Percentiles rank a stretch among this genome's conserved stretches.
Evolutionary conservation across 805 yeast genomes (phyloP).

Genomic region (Wickerhamiella lipophila): DNA sequence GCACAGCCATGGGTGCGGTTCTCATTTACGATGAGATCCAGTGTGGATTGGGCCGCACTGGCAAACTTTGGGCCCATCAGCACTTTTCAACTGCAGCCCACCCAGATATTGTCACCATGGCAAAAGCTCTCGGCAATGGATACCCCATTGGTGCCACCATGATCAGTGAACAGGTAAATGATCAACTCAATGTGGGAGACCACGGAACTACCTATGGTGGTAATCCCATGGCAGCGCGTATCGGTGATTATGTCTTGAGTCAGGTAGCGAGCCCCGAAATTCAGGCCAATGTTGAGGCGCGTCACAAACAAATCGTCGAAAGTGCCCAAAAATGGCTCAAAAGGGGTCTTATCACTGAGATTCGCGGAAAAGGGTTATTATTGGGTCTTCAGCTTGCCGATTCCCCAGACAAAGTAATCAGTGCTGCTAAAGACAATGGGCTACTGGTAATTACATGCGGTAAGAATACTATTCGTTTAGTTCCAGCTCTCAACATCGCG

Average conservation of each 20-base stretch:
- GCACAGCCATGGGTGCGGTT: slow-evolving; percentile 55
- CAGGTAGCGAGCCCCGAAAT: slow-evolving; percentile 51
- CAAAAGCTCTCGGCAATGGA: slow-evolving; percentile 95
- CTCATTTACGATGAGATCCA: slow-evolving; percentile 92
- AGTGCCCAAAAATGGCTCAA: slow-evolving; percentile 35
- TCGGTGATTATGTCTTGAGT: slow-evolving; percentile 64
- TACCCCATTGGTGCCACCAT: slow-evolving; percentile 92
- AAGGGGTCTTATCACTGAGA: slow-evolving; percentile 45
- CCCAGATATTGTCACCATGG: slow-evolving; percentile 89
- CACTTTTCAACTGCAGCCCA: slow-evolving; percentile 65
- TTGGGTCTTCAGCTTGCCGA: slow-evolving; percentile 67
- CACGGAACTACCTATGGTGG: slow-evolving; percentile 99
- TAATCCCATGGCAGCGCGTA: slow-evolving; percentile 78
- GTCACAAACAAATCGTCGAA: slow-evolving; percentile 44
- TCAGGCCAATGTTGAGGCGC: slow-evolving; percentile 44
- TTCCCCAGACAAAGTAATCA: slow-evolving; percentile 51
- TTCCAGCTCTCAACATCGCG: slow-evolving; percentile 81
- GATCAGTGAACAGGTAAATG: slow-evolving; percentile 68
- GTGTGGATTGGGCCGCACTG: slow-evolving; percentile 90
- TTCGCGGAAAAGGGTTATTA: slow-evolving; percentile 82
- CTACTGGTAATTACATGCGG: slow-evolving; percentile 84
- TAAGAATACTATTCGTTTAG: slow-evolving; percentile 75
- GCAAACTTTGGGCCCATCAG: slow-evolving; percentile 86
- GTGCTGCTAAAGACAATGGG: slow-evolving; percentile 64
- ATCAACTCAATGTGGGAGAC: slow-evolving; percentile 70